A percentile compares a stretch with the other conserved stretches of the same genome.
Evolutionary conservation across 345 rosid genomes (phyloP).

Genomic region (Kandelia obovata): DNA sequence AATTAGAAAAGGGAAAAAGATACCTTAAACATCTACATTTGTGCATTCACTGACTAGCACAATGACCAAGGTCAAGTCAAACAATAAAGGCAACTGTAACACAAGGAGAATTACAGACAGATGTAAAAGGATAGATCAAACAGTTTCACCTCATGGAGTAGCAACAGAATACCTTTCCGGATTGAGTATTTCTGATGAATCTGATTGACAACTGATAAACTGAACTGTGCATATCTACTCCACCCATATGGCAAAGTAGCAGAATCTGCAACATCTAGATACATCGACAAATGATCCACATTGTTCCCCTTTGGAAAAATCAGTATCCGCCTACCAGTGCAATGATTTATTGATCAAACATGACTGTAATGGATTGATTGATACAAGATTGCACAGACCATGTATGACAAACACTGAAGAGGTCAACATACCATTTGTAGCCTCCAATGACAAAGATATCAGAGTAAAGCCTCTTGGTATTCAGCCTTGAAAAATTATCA

Average conservation of each 20-base stretch:
- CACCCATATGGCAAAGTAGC: slow-evolving; percentile 42
- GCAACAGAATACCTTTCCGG: slow-evolving; percentile 29
- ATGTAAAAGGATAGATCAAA: slow-evolving; percentile 1
- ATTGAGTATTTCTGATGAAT: slow-evolving; percentile 27
- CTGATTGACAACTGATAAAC: slow-evolving; percentile 41
- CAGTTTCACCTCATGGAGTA: neutral
- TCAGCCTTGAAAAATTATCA: slow-evolving; percentile 38
- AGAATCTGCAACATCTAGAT: slow-evolving; percentile 45
- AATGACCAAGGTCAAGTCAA: neutral
- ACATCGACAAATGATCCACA: slow-evolving; percentile 39
- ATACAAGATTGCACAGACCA: neutral
- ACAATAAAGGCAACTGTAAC: neutral
- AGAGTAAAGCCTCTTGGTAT: slow-evolving; percentile 38
- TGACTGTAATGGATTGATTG: neutral
- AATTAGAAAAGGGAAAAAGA: neutral
- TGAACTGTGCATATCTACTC: slow-evolving; percentile 46
- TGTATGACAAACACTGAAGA: neutral
- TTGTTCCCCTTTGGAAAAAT: slow-evolving; percentile 47
- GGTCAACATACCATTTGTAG: slow-evolving; percentile 34
- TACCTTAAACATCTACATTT: neutral
- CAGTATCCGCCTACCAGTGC: slow-evolving; percentile 41
- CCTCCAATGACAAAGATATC: slow-evolving; percentile 44
- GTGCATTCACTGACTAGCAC: neutral
- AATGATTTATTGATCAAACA: neutral
- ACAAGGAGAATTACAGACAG: neutral